Evolutionary conservation across 805 yeast species (phyloP), one percentile per base, ranked within the genome.

Genomic region (Ogataea sp.): DNA sequence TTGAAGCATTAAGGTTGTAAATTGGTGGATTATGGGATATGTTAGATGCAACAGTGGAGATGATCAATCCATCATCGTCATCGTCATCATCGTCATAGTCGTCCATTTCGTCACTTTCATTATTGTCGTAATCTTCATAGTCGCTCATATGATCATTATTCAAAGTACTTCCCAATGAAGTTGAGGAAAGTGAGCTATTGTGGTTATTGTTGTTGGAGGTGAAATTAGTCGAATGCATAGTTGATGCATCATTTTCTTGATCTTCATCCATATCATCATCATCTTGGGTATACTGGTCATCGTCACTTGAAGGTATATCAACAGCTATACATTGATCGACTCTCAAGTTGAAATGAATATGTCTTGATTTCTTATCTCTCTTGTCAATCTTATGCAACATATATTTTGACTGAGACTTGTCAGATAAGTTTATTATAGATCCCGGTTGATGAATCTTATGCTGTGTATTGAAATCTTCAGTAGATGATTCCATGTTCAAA

Each of bases 281-380:
- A 20, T 48, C 55, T 5, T 45, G 42, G 17, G 46, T 46, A 27
- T 59, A 55, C 16, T 61, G 64, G 23, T 52, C 47, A 34, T 43
- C 53, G 11, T 54, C 54, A 30, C 33, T 30, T n/a, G n/a, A 11
- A 11, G 33, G 21, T 17, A 30, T 17, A 41, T 72, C 78, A 10
- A 89, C 56, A 0, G 95, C 89, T 45, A 85, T 79, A 60, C 98
- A 93, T 60, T 93, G 99, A 58, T 87, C 89, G 25, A 93, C 99
- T 39, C 88, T 78, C 56, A 87, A 94, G 58, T 83, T 93, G 64
- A 93, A 93, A 61, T 89, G 97, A 44, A 93, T 89, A 50, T 75
- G 95, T 44, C 94, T 75, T 47, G 64, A 70, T 28, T 57, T 61
- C 41, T 65, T 67, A 18, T 39, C 40, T 15, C 32, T 21, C 18